A percentile compares a stretch with the other conserved stretches of the same genome.
Conservation (phyloP, 176 grass and related monocot species). For the Cymbopogon citratus region DNA sequence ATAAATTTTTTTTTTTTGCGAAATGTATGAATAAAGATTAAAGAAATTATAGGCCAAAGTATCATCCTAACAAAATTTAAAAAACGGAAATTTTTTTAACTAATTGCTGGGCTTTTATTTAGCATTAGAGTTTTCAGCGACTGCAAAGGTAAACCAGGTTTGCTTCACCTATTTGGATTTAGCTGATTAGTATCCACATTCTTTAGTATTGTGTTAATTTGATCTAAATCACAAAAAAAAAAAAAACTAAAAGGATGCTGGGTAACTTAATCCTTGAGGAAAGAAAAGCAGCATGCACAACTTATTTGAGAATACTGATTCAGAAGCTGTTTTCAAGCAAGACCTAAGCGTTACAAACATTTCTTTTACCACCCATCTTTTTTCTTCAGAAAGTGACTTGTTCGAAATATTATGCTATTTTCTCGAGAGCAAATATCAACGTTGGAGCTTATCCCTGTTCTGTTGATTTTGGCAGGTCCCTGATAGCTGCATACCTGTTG, state of each 20-base stretch:
- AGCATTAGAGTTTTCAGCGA: neutral
- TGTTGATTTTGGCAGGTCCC: slow-evolving; percentile 49
- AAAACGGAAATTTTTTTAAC: no score
- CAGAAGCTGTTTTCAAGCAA: neutral
- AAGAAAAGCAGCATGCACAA: neutral
- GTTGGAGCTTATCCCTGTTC: neutral
- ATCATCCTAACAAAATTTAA: no score
- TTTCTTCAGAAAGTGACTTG: neutral
- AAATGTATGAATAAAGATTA: neutral
- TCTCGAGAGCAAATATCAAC: neutral
- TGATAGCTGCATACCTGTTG: slow-evolving; percentile 83
- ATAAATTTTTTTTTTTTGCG: no score
- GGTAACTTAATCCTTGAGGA: neutral
- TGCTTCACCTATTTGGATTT: neutral
- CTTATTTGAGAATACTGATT: neutral
- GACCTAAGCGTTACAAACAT: neutral
- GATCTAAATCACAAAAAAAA: neutral
- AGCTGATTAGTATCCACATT: neutral
- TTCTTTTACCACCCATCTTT: neutral
- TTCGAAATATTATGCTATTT: neutral
- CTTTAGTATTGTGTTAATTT: neutral
- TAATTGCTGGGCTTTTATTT: neutral
- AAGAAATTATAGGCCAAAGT: neutral
- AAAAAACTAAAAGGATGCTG: no score
- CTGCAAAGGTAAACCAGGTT: neutral